phyloP scores from a whole-genome alignment of 768 basidiomycete genomes.

The Mycena rosella region DNA sequence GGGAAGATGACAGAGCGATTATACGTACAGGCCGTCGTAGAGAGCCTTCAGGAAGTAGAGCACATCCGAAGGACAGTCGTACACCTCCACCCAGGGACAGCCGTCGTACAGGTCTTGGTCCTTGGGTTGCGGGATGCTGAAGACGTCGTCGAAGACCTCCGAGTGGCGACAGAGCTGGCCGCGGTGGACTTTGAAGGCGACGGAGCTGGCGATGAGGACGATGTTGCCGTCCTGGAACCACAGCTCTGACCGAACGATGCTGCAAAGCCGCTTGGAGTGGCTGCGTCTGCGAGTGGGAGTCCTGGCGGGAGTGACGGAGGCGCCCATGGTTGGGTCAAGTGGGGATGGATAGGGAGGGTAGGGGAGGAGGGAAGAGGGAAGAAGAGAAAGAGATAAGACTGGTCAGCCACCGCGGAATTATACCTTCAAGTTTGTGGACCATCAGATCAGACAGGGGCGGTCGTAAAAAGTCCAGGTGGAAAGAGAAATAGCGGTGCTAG shows the following conservation, averaged over 20 bases:
- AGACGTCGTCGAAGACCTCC: slow-evolving; percentile 79
- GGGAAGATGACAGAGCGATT: not conserved
- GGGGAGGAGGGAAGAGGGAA: slow-evolving; percentile 11
- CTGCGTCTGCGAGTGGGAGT: slow-evolving; percentile 30
- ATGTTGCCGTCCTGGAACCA: slow-evolving; percentile 84
- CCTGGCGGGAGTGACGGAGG: slow-evolving; percentile 25
- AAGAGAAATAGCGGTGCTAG: no score
- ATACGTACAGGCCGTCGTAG: slow-evolving; percentile 80
- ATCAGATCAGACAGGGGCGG: no score
- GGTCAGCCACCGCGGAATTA: slow-evolving; percentile 17
- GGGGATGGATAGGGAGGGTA: not conserved
- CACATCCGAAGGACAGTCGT: slow-evolving; percentile 77
- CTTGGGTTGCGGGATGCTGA: slow-evolving; percentile 72
- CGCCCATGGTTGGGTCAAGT: slow-evolving; percentile 30
- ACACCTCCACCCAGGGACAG: slow-evolving; percentile 68
- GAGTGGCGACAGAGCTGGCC: slow-evolving; percentile 83
- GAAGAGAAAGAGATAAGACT: not conserved
- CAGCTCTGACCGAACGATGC: slow-evolving; percentile 66
- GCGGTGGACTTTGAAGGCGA: slow-evolving; percentile 80
- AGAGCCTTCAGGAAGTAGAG: slow-evolving; percentile 75
- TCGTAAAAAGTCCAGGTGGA: no score
- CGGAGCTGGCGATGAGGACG: slow-evolving; percentile 66
- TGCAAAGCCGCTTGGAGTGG: slow-evolving; percentile 33
- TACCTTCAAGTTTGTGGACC: not conserved
- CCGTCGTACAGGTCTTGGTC: slow-evolving; percentile 67